Evolutionary conservation across 306 rosid genomes (phyloP).

Genomic region (Quercus dentata): DNA sequence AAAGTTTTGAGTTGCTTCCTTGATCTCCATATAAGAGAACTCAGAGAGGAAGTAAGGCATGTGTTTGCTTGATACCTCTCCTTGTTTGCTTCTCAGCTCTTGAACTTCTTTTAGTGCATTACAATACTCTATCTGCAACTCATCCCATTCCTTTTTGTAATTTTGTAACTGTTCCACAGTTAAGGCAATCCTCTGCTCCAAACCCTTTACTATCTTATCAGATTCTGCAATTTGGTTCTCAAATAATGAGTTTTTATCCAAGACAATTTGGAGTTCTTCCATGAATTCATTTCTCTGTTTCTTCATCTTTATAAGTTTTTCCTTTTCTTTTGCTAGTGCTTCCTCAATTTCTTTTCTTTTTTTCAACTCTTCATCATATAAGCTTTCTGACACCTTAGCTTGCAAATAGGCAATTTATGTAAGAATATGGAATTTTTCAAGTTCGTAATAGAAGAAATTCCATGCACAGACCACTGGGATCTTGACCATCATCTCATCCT

Average conservation of each 20-base stretch:
- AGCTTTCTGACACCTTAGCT: slow-evolving; percentile 42
- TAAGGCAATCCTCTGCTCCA: slow-evolving; percentile 39
- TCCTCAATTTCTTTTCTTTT: slow-evolving; percentile 40
- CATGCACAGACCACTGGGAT: neutral
- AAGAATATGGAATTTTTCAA: neutral
- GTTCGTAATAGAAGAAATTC: neutral
- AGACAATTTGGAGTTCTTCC: slow-evolving; percentile 33
- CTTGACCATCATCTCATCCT: neutral
- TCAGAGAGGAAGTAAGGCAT: slow-evolving; percentile 39
- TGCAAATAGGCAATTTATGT: slow-evolving; percentile 7
- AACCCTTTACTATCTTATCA: slow-evolving; percentile 23
- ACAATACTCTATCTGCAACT: slow-evolving; percentile 36
- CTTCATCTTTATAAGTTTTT: slow-evolving; percentile 32
- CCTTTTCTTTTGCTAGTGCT: slow-evolving; percentile 33
- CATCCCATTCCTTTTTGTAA: slow-evolving; percentile 46
- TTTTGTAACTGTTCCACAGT: slow-evolving; percentile 40
- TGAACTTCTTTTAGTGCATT: slow-evolving; percentile 46
- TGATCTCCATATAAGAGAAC: slow-evolving; percentile 42
- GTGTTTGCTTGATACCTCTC: slow-evolving; percentile 25
- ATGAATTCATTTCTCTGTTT: slow-evolving; percentile 25
- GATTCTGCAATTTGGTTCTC: slow-evolving; percentile 45
- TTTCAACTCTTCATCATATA: slow-evolving; percentile 38
- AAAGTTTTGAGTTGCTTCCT: slow-evolving; percentile 40
- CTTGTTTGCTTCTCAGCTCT: slow-evolving; percentile 40
- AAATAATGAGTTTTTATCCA: slow-evolving; percentile 22